Evolutionary conservation across 78 protist species (phyloP).

Genomic region (Dictyostelium purpureum): DNA sequence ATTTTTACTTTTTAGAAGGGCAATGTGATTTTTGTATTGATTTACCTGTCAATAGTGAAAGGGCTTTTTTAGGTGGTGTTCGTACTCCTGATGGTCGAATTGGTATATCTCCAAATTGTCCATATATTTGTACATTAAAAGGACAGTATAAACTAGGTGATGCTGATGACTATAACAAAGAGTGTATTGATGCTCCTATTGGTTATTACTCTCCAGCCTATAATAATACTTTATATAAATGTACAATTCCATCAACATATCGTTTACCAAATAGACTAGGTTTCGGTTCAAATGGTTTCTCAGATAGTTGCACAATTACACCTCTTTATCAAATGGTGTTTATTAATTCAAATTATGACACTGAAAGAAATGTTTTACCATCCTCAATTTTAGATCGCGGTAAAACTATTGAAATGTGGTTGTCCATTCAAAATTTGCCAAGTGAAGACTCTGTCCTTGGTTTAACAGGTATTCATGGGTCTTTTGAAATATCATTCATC

Average conservation of each 20-base stretch:
- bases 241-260: not conserved
- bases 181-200: not conserved
- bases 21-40: not conserved
- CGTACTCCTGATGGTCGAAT: not conserved
- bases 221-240: not conserved
- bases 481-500: not conserved
- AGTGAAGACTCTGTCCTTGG: not conserved
- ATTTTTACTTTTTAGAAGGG: not conserved
- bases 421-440: not conserved
- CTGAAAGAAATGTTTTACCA: not conserved
- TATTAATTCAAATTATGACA: not conserved
- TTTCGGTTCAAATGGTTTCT: not conserved
- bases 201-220: not conserved
- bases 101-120: not conserved
- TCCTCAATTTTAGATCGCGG: not conserved
- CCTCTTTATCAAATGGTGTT: not conserved
- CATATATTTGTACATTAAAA: not conserved
- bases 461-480: not conserved
- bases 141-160: not conserved
- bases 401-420: conserved; percentile 29
- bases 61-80: not conserved
- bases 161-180: not conserved
- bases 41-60: not conserved
- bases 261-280: not conserved
- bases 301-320: not conserved